Base-by-base conservation (phyloP, 257 asterid species). In the Marsdenia floribunda region DNA sequence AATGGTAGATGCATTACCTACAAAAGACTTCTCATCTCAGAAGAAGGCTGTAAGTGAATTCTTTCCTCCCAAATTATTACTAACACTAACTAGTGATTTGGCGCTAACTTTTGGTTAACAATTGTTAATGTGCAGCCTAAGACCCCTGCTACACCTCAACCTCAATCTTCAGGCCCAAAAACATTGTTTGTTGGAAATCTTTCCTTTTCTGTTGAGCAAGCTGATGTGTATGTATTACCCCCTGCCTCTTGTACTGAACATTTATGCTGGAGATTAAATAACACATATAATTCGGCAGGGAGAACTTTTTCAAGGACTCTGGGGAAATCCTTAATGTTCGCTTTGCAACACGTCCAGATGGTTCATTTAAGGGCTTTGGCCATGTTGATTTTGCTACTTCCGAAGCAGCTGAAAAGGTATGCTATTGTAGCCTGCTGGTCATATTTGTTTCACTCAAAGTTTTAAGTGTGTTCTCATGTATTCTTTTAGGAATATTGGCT, bases 101-200 rank as follows among this genome's bases (percentile, higher is more conserved):
- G 9, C 0, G 2, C 21, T 46, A 35, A 70, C 21, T 42, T 21
- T 1, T 52, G 24, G 49, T 16, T 37, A 26, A 22, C 35, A 19
- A 29, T 21, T 61, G 21, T 70, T 15, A 26, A 38, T 40, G 26
- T 80, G 82, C 88, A 90, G 93, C 88, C 86, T 57, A 82, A 79
- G 82, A 82, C 88, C 72, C 89, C 91, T 21, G 68, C 75, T 35
- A 78, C 88, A 40, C 46, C 46, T 13, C 80, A 68, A 57, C 80
- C 65, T 42, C 86, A 90, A 70, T 35, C 85, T 33, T 61, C 77
- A 2, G 96, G 92, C 33, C 55, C 90, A 16, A 91, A 88, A 71
- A 88, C 93, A 46, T 57, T 93, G 53, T 91, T 86, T 84, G 87
- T 90, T 78, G 98, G 97, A 73, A 93, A 91, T 82, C 82, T 93